phyloP scores from a whole-genome alignment of 2,329 filamentous ascomycete species.

The Sclerotinia trifoliorum region DNA sequence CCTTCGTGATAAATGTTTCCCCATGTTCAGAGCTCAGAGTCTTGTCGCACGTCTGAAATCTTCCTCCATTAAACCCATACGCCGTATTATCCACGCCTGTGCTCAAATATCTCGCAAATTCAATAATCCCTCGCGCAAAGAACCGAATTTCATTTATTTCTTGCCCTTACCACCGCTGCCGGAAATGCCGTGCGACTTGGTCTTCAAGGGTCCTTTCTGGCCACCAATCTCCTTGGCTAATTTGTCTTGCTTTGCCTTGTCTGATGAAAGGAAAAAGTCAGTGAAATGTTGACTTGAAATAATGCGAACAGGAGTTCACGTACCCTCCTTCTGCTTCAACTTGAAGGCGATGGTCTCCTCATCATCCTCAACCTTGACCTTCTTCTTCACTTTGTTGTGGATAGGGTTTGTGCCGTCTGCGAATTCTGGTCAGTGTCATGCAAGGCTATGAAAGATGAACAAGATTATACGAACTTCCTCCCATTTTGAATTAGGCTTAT shows the following conservation, averaged over 20 bases:
- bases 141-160: constrained; percentile 10
- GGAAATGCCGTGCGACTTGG: constrained; percentile 87
- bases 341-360: constrained; percentile 83
- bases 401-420: constrained; percentile 17
- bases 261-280: constrained; percentile 2
- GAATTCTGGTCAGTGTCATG: not conserved
- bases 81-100: constrained; percentile 27
- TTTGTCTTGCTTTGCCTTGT: constrained; percentile 74
- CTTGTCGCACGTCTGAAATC: constrained; percentile 12
- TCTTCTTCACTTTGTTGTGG: constrained; percentile 81
- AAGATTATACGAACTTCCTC: constrained; percentile 45
- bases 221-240: constrained; percentile 64
- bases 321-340: constrained; percentile 83
- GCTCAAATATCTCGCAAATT: constrained; percentile 17
- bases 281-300: constrained; percentile 51
- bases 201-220: constrained; percentile 79
- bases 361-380: constrained; percentile 70
- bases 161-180: constrained; percentile 87
- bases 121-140: constrained; percentile 7
- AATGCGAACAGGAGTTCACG: constrained; percentile 39
- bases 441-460: constrained; percentile 42
- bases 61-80: constrained; percentile 20
- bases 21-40: constrained; percentile 9
- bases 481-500: constrained; percentile 52
- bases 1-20: not conserved